Evolutionary conservation across 2,329 filamentous ascomycete species (phyloP).

Genomic region (Monosporascus cannonballus): DNA sequence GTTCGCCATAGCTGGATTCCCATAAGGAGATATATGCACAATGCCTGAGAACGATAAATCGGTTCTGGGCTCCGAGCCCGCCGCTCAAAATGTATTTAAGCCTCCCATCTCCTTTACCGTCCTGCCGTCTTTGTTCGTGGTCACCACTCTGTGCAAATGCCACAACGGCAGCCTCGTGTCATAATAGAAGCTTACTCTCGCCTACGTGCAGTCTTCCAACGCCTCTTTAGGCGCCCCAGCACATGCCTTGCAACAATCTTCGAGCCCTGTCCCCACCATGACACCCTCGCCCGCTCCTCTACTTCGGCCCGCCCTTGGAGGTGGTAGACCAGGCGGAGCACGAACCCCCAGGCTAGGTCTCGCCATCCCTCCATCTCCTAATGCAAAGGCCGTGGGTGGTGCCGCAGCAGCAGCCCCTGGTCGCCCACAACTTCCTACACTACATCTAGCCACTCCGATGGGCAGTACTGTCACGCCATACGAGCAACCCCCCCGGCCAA

Average conservation of each 20-base stretch:
- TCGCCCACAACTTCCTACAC: constrained; percentile 66
- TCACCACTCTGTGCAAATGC: constrained; percentile 4
- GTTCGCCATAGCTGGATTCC: not conserved
- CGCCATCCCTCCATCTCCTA: constrained; percentile 84
- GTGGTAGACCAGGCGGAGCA: constrained; percentile 54
- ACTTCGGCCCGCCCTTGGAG: constrained; percentile 76
- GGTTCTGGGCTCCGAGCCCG: constrained; percentile 18
- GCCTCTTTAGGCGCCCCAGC: constrained; percentile 18
- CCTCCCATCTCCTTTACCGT: not conserved
- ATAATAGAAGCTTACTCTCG: constrained; percentile 20
- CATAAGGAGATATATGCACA: not conserved
- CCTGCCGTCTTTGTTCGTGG: not conserved
- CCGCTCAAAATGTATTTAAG: constrained; percentile 19
- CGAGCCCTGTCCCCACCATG: constrained; percentile 38
- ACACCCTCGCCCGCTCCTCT: constrained; percentile 76
- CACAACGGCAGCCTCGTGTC: not conserved
- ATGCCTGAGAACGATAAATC: constrained; percentile 3
- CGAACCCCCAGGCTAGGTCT: constrained; percentile 76
- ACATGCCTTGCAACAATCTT: constrained; percentile 16
- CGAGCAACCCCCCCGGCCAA: constrained; percentile 50
- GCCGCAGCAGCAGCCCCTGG: constrained; percentile 35
- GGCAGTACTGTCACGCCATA: constrained; percentile 70
- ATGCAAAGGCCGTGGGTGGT: constrained; percentile 66
- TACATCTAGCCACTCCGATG: constrained; percentile 85
- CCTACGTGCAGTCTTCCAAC: constrained; percentile 16